Conservation (phyloP, 1,284 basidiomycete genomes). For the Cystobasidium pallidum region DNA sequence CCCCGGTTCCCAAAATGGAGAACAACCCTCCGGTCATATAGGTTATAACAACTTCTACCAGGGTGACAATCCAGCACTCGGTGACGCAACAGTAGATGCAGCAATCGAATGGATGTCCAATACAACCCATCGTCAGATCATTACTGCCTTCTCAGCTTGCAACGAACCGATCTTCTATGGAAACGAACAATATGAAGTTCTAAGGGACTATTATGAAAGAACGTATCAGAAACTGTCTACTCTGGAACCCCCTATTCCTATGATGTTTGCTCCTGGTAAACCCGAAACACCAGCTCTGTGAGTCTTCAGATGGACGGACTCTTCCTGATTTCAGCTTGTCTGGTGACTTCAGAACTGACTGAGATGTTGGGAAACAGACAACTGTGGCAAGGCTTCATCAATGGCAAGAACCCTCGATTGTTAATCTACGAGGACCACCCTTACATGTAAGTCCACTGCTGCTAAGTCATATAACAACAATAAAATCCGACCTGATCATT, state of each 20-base stretch:
- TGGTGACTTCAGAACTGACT: not conserved
- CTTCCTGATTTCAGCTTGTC: no score
- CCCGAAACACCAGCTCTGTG: slow-evolving; percentile 31
- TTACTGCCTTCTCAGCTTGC: slow-evolving; percentile 52
- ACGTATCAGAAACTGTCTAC: slow-evolving; percentile 36
- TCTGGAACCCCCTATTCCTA: slow-evolving; percentile 33
- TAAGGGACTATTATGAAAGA: slow-evolving; percentile 40
- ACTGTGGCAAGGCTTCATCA: slow-evolving; percentile 46
- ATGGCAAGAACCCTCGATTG: slow-evolving; percentile 50
- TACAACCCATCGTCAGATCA: slow-evolving; percentile 52
- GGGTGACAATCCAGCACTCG: slow-evolving; percentile 48
- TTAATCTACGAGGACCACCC: slow-evolving; percentile 54
- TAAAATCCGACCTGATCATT: not conserved
- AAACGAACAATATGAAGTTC: slow-evolving; percentile 29
- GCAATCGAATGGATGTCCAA: slow-evolving; percentile 50
- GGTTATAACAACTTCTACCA: slow-evolving; percentile 47
- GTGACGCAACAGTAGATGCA: slow-evolving; percentile 52
- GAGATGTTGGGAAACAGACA: slow-evolving; percentile 18
- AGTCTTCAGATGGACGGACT: no score
- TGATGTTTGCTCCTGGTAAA: slow-evolving; percentile 41
- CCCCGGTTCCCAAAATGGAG: slow-evolving; percentile 58
- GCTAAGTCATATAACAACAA: not conserved
- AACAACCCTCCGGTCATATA: slow-evolving; percentile 52
- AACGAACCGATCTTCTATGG: slow-evolving; percentile 47
- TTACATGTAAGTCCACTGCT: slow-evolving; percentile 20